Conservation (phyloP, 1,284 basidiomycete genomes). For the Chiua sp. region DNA sequence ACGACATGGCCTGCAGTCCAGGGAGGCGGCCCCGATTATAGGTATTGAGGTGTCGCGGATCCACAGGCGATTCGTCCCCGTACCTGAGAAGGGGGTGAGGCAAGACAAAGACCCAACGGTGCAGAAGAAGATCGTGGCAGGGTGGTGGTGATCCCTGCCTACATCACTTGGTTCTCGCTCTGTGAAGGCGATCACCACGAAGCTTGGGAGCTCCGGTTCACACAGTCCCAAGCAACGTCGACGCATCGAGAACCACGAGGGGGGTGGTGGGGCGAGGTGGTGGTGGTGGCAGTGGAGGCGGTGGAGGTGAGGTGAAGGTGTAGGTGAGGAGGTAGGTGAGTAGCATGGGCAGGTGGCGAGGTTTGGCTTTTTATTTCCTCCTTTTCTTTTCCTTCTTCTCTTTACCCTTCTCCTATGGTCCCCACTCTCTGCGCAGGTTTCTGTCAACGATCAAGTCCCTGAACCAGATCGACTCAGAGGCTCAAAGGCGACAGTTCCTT, state of each 20-base stretch:
- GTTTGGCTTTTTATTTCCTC: too few relatives aligned
- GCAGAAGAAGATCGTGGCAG: not conserved
- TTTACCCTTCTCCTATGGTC: not conserved
- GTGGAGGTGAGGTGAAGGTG: too few relatives aligned
- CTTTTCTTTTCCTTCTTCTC: not conserved
- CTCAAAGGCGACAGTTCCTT: not conserved
- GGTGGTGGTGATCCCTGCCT: not conserved
- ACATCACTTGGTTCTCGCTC: not conserved
- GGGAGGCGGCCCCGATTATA: not conserved
- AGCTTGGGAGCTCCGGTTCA: not conserved
- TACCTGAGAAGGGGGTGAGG: not conserved
- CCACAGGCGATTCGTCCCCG: not conserved
- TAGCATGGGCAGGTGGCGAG: too few relatives aligned
- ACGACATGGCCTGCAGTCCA: not conserved
- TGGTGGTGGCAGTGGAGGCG: too few relatives aligned
- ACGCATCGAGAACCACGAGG: too few relatives aligned
- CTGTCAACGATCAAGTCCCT: not conserved
- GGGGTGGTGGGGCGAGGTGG: too few relatives aligned
- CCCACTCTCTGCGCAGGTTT: not conserved
- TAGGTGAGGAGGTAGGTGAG: too few relatives aligned
- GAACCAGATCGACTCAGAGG: not conserved
- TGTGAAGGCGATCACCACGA: not conserved
- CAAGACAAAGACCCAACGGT: not conserved
- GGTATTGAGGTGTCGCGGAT: not conserved
- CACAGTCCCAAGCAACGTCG: too few relatives aligned